These are phyloP conservation scores for Microcyclospora pomicola DNA, from an alignment of 2,329 filamentous ascomycete genomes.

Conservation along the genomic window DNA sequence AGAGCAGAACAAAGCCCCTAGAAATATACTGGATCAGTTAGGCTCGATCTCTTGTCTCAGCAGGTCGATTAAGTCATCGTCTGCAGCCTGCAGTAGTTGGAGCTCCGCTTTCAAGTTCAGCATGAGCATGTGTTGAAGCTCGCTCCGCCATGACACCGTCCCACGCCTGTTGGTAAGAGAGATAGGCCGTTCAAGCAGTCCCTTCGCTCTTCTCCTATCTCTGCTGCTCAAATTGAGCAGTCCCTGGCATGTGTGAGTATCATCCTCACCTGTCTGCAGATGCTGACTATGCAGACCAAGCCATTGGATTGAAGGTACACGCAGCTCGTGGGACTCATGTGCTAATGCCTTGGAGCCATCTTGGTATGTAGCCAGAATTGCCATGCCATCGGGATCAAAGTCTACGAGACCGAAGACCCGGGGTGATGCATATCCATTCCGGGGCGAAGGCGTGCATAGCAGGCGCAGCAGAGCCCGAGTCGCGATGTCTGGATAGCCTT, in stretches of 20 bases:
- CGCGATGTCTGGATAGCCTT: constrained; percentile 66
- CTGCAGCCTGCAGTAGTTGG: constrained; percentile 32
- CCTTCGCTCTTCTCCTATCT: constrained; percentile 46
- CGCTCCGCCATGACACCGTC: constrained; percentile 32
- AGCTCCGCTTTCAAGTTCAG: constrained; percentile 66
- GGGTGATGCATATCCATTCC: constrained; percentile 27
- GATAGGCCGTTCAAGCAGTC: constrained; percentile 30
- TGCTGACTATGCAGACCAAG: constrained; percentile 43
- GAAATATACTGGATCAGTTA: too few species aligned
- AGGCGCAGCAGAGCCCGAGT: constrained; percentile 51
- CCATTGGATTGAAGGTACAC: constrained; percentile 44
- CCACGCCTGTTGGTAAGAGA: constrained; percentile 15
- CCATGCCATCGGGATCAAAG: constrained; percentile 62
- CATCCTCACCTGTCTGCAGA: constrained; percentile 6
- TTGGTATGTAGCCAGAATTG: constrained; percentile 61
- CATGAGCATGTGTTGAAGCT: constrained; percentile 61
- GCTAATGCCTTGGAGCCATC: constrained; percentile 49
- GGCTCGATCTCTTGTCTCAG: constrained; percentile 3
- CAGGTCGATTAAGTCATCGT: constrained; percentile 13
- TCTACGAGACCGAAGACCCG: constrained; percentile 55
- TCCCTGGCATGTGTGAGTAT: constrained; percentile 24
- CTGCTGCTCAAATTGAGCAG: constrained; percentile 38
- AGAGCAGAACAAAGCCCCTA: too few species aligned
- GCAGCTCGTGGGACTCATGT: constrained; percentile 42
- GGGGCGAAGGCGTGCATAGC: constrained; percentile 35